These are phyloP conservation scores for Leptographium lundbergii DNA, from an alignment of 2,329 filamentous ascomycete genomes.

Conservation along the genomic window DNA sequence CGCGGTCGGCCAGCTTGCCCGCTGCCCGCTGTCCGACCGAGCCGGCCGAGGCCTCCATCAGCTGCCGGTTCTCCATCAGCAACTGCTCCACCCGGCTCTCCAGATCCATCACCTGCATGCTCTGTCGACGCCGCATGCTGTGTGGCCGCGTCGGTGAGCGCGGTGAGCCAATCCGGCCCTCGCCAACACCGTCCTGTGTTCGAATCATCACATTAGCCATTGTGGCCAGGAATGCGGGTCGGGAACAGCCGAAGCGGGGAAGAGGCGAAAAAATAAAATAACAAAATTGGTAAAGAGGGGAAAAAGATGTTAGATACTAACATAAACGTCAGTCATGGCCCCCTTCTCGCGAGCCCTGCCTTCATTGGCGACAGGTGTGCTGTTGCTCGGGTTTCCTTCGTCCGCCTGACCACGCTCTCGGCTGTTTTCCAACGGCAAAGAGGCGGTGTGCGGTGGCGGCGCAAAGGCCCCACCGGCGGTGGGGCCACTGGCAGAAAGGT, in stretches of 20 bases:
- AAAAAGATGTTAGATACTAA: slow-evolving; percentile 40
- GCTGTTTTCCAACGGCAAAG: slow-evolving; percentile 10
- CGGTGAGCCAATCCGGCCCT: slow-evolving; percentile 74
- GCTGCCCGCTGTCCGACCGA: slow-evolving; percentile 43
- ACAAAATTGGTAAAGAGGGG: background rate
- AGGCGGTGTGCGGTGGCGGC: slow-evolving; percentile 11
- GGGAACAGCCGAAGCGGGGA: background rate
- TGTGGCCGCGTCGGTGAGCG: slow-evolving; percentile 87
- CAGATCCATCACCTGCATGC: slow-evolving; percentile 91
- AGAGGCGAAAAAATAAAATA: background rate
- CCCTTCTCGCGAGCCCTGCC: slow-evolving; percentile 68
- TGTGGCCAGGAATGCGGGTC: background rate
- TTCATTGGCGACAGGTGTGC: slow-evolving; percentile 63
- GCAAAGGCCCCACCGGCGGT: background rate
- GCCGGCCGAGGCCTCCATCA: slow-evolving; percentile 49
- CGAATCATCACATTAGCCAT: background rate
- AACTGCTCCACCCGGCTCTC: slow-evolving; percentile 77
- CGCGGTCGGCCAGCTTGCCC: slow-evolving; percentile 63
- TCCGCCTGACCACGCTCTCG: background rate
- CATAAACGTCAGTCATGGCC: slow-evolving; percentile 83
- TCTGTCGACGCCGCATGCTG: slow-evolving; percentile 92
- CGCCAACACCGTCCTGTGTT: slow-evolving; percentile 77
- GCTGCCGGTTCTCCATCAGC: slow-evolving; percentile 67
- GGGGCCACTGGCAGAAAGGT: slow-evolving; percentile 1
- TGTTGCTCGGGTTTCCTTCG: background rate